Base-by-base conservation (phyloP, 2,329 filamentous ascomycete genomes). In the Aspergillus tanneri region DNA sequence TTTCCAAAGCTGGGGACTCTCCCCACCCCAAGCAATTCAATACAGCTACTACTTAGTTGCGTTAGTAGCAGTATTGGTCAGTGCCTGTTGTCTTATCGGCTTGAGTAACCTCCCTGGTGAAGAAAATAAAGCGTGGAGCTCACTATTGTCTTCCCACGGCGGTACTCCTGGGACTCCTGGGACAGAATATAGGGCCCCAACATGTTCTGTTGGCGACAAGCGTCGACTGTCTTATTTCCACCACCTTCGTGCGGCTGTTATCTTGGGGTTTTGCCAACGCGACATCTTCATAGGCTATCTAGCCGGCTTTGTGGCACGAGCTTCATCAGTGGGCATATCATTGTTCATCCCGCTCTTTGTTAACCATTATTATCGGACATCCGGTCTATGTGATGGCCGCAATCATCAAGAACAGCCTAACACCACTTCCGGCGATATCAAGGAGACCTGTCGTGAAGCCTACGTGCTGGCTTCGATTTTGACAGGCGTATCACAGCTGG, bases 311-410 rank as follows among this genome's bases (percentile, higher is more conserved):
- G 92, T 99, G 2, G 92, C 91, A 8, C 84, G 93, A 47, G 91
- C 93, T 6, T 96, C 91, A 0, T 96, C 90, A 0, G 93, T 99
- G 4, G 92, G 88, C 43, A 95, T 99, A 56, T 95, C 90, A 0
- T 81, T 97, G 5, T 99, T 97, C 72, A 87, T 99, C 45, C 93
- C 93, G 0, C 80, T 99, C 2, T 95, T 88, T 64, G 84, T 96
- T 60, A 97, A 97, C 66, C 85, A 89, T 19, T 96, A 89, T 69
- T 97, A 92, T 69, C 87, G 92, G 54, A 75, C 77, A 40, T 86
- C 86, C 44, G 91, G 90, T 2, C 86, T 88, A 56, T 97, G 93
- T 72, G 79, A 83, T 23, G 72, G 69, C 12, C 63, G 71, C 12
- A 63, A 71, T 24, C 59, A 62, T 42, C 56, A 55, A 10, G 64